These are phyloP conservation scores for Elaeis oleifera DNA, from an alignment of 202 grass and related monocot species.

Conservation along the genomic window DNA sequence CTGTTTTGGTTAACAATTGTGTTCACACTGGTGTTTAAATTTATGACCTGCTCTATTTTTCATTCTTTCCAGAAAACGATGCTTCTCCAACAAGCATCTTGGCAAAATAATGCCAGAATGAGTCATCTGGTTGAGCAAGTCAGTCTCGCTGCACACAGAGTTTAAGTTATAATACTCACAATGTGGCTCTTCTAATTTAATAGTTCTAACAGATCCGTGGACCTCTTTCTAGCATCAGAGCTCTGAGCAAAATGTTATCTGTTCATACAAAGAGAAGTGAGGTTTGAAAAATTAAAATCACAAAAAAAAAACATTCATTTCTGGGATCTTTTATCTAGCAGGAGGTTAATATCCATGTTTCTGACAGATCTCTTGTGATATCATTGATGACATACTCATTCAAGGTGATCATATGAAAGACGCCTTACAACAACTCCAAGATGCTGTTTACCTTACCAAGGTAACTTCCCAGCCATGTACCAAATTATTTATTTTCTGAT, in stretches of 20 bases:
- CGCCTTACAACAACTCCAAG: constrained; percentile 67
- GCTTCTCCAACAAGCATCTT: constrained; percentile 69
- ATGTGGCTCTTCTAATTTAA: constrained; percentile 7
- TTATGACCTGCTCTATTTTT: background rate
- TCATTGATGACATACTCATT: constrained; percentile 61
- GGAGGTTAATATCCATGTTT: constrained; percentile 20
- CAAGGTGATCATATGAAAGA: constrained; percentile 77
- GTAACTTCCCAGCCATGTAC: constrained; percentile 8
- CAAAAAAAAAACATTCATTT: background rate
- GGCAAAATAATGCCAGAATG: constrained; percentile 86
- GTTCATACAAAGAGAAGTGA: constrained; percentile 52
- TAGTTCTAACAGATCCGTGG: constrained; percentile 43
- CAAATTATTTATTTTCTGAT: no score
- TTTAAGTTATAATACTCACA: background rate
- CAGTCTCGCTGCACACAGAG: constrained; percentile 3
- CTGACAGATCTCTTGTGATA: constrained; percentile 62
- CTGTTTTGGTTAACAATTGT: background rate
- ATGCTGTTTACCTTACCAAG: constrained; percentile 69
- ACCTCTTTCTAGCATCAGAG: constrained; percentile 60
- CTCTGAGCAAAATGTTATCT: constrained; percentile 65
- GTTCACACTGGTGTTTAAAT: background rate
- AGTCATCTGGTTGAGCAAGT: constrained; percentile 67
- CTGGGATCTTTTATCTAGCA: background rate
- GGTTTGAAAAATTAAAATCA: constrained; percentile 28
- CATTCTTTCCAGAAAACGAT: constrained; percentile 48